Evolutionary conservation across 1,139 yeast species (phyloP), one percentile per base, ranked within the genome.

Genomic region (Debaryomyces nepalensis): DNA sequence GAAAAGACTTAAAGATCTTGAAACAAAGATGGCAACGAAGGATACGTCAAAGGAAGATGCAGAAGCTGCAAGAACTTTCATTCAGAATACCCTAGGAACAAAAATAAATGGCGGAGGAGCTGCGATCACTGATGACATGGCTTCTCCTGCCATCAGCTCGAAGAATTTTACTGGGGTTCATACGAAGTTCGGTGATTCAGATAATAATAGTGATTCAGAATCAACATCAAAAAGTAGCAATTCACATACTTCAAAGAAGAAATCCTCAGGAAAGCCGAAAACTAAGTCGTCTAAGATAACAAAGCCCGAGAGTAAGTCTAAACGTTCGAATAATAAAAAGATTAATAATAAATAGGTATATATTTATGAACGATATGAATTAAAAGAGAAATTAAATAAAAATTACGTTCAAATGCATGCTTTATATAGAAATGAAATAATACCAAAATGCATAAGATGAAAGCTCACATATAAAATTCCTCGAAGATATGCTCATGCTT

Each of bases 161-260:
- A 68, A 68, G 3, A 77, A 78, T 50, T 84, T 84, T 52, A 68
- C 75, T 52, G 85, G 85, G 0, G 79, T 65, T 26, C 89, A 83
- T 54, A 83, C 78, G 0, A 79, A 69, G 50, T 84, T 83, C 54
- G 61, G 61, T 18, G 51, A 47, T 24, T 49, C 43, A 9, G 43
- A 41, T 7, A 30, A 29, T 18, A 36, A 32, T 5, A 24, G 33
- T 27, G 36, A 26, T 10, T 30, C 23, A n/a, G 34, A 41, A 31
- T 14, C 39, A 22, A n/a, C 18, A n/a, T 14, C 37, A 3, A 23
- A 34, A 12, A n/a, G 14, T 12, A 40, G 18, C 12, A 21, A 34
- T 3, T 18, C 33, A 7, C 21, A 29, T 36, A 34, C 37, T 43
- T 26, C 33, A 27, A 39, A 21, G 35, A 43, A 20, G 29, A 40